phyloP scores from a whole-genome alignment of 495 filamentous ascomycete species.

The Lasiosphaeria ovina region DNA sequence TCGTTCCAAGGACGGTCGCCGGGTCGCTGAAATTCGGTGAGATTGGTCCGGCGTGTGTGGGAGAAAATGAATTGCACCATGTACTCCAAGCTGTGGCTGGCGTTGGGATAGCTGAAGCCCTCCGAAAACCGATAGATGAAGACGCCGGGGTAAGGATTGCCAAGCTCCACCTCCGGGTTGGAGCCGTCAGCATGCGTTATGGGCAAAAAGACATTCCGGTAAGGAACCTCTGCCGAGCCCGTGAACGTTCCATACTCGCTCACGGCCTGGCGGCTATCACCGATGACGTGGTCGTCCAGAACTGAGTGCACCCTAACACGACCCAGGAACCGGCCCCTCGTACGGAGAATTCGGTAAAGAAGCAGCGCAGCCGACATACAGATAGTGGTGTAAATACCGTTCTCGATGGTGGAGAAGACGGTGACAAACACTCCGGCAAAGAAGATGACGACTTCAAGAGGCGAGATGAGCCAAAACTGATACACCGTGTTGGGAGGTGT shows the following conservation, averaged over 20 bases:
- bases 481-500: constrained; percentile 92
- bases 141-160: constrained; percentile 84
- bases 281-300: constrained; percentile 76
- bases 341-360: constrained; percentile 80
- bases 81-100: constrained; percentile 83
- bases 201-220: constrained; percentile 84
- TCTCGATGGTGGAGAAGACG: constrained; percentile 82
- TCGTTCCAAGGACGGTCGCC: constrained; percentile 98
- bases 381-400: constrained; percentile 89
- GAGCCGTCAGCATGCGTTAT: constrained; percentile 84
- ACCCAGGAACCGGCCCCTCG: constrained; percentile 83
- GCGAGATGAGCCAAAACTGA: constrained; percentile 92
- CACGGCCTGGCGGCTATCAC: constrained; percentile 43
- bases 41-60: constrained; percentile 75
- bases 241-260: constrained; percentile 52
- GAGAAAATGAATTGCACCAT: constrained; percentile 72
- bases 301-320: constrained; percentile 88
- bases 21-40: constrained; percentile 54
- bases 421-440: constrained; percentile 92
- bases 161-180: constrained; percentile 78
- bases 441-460: constrained; percentile 88
- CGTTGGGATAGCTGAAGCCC: constrained; percentile 95
- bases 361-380: constrained; percentile 72
- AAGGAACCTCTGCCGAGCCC: constrained; percentile 34
- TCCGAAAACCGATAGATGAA: constrained; percentile 98